These are phyloP conservation scores for Bonia amplexicaulis DNA, from an alignment of 176 grass and related monocot genomes.

Conservation along the genomic window DNA sequence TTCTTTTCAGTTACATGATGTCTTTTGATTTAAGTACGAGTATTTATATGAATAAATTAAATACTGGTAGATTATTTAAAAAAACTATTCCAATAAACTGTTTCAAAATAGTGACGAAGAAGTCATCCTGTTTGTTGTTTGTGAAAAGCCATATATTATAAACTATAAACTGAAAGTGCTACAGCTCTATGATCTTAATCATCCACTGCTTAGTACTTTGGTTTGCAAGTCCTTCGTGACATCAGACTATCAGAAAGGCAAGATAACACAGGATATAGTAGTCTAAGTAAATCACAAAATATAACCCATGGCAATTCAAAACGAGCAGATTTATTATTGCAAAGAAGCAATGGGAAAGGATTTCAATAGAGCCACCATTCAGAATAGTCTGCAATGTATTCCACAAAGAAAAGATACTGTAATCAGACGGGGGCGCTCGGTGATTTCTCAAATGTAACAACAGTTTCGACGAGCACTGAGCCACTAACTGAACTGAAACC, in stretches of 20 bases:
- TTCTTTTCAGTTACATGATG: neutral
- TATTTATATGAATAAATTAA: too few species aligned
- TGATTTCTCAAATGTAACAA: neutral
- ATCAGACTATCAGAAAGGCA: neutral
- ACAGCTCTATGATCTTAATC: neutral
- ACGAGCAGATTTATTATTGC: neutral
- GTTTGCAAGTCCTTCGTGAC: neutral
- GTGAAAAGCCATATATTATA: too few species aligned
- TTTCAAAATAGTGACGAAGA: too few species aligned
- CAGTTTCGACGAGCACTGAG: neutral
- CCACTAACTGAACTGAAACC: neutral
- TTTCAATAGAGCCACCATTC: neutral
- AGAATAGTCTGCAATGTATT: neutral
- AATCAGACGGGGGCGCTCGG: neutral
- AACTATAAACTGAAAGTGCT: neutral
- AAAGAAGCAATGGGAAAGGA: neutral
- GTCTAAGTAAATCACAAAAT: neutral
- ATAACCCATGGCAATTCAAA: neutral
- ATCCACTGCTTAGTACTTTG: neutral
- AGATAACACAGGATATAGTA: neutral
- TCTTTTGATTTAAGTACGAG: too few species aligned
- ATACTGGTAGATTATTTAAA: too few species aligned
- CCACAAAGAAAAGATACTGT: neutral
- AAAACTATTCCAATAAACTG: too few species aligned
- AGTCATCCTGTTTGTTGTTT: too few species aligned